These are phyloP conservation scores for Orbilia brochopaga DNA, from an alignment of 2,329 filamentous ascomycete genomes.

Conservation along the genomic window DNA sequence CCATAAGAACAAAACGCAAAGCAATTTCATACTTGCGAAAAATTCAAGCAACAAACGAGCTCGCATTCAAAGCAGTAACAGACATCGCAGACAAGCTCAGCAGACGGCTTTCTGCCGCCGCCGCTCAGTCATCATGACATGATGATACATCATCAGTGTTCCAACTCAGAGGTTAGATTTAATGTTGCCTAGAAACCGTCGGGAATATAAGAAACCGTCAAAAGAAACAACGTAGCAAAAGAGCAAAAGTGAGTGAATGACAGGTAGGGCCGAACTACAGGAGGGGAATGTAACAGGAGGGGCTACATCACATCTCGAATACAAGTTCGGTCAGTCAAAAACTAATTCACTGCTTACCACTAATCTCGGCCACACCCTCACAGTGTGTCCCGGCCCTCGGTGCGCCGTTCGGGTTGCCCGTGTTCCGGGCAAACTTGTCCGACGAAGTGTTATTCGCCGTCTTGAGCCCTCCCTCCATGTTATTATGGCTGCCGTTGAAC, in stretches of 20 bases:
- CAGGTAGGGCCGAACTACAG: background rate
- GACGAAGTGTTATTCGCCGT: slow-evolving; percentile 63
- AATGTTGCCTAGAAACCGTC: slow-evolving; percentile 35
- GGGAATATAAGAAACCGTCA: slow-evolving; percentile 38
- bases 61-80: slow-evolving; percentile 1
- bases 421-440: slow-evolving; percentile 56
- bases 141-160: background rate
- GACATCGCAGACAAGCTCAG: background rate
- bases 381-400: slow-evolving; percentile 60
- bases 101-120: background rate
- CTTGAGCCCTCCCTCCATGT: slow-evolving; percentile 63
- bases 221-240: slow-evolving; percentile 11
- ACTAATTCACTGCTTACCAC: slow-evolving; percentile 42
- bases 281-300: background rate
- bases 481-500: slow-evolving; percentile 69
- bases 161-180: slow-evolving; percentile 43
- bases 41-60: background rate
- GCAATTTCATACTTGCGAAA: background rate
- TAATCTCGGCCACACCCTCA: slow-evolving; percentile 38
- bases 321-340: slow-evolving; percentile 17
- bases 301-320: slow-evolving; percentile 1
- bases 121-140: background rate
- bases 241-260: background rate
- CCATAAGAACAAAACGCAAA: background rate
- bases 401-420: slow-evolving; percentile 61